Conservation (phyloP, 2,329 filamentous ascomycete genomes). For the Sporothrix curviconia region DNA sequence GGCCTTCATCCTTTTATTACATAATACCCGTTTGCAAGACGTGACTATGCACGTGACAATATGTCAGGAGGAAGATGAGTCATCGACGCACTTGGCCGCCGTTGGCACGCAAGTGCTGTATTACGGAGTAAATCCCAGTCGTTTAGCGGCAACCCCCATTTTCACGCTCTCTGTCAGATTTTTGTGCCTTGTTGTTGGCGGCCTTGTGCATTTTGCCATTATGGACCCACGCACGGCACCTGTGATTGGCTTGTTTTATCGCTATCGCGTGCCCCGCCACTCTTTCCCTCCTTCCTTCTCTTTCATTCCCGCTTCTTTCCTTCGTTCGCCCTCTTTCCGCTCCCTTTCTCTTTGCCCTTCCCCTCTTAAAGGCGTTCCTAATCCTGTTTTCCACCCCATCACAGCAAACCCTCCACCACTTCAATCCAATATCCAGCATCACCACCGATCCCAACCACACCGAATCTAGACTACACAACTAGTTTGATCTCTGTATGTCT, state of each 20-base stretch:
- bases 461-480: background rate
- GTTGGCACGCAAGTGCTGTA: too few species aligned
- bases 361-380: conserved; percentile 2
- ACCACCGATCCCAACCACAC: background rate
- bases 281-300: background rate
- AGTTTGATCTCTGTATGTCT: conserved; percentile 8
- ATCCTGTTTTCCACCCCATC: conserved; percentile 6
- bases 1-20: too few species aligned
- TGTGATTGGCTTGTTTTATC: conserved; percentile 11
- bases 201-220: conserved; percentile 9
- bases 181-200: background rate
- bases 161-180: too few species aligned
- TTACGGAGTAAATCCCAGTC: too few species aligned
- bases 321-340: conserved; percentile 7
- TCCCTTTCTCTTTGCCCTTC: conserved; percentile 10
- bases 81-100: too few species aligned
- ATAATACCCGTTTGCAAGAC: too few species aligned
- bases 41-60: too few species aligned
- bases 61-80: too few species aligned
- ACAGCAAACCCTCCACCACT: conserved; percentile 1
- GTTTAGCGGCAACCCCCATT: background rate
- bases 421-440: background rate
- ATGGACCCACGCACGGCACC: background rate
- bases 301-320: conserved; percentile 13
- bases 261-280: conserved; percentile 21